Evolutionary conservation across 768 basidiomycete genomes (phyloP).

Genomic region (Agrocybe pediades): DNA sequence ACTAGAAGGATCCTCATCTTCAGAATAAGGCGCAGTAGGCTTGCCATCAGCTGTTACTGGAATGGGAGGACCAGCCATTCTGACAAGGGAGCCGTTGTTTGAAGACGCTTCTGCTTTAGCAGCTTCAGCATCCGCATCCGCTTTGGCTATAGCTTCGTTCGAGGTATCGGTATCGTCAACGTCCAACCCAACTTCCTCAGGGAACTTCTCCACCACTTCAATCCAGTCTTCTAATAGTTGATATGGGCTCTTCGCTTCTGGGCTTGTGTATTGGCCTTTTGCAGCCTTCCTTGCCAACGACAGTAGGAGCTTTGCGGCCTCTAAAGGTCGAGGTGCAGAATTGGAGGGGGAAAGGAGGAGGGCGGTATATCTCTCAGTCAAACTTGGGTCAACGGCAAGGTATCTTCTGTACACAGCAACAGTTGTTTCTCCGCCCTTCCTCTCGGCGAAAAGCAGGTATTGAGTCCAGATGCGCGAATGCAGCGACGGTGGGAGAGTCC

Average conservation of each 20-base stretch:
- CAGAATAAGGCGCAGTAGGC: slow-evolving; percentile 58
- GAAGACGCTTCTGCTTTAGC: slow-evolving; percentile 25
- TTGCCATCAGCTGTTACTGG: slow-evolving; percentile 54
- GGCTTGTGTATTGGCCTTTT: slow-evolving; percentile 79
- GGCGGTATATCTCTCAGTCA: slow-evolving; percentile 78
- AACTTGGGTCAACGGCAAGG: slow-evolving; percentile 74
- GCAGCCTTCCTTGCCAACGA: slow-evolving; percentile 83
- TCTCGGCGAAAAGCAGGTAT: slow-evolving; percentile 92
- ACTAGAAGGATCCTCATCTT: slow-evolving; percentile 82
- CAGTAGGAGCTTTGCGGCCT: slow-evolving; percentile 90
- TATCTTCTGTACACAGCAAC: slow-evolving; percentile 89
- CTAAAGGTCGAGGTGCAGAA: slow-evolving; percentile 72
- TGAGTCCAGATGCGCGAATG: slow-evolving; percentile 92
- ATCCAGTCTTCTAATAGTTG: slow-evolving; percentile 92
- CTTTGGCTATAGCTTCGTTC: slow-evolving; percentile 49
- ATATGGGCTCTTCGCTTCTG: slow-evolving; percentile 94
- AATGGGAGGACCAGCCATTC: slow-evolving; percentile 68
- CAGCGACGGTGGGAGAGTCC: slow-evolving; percentile 90
- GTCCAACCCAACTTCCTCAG: slow-evolving; percentile 92
- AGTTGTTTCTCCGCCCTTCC: slow-evolving; percentile 74
- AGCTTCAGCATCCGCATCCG: slow-evolving; percentile 45
- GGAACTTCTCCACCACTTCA: slow-evolving; percentile 84
- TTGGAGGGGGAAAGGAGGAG: slow-evolving; percentile 65
- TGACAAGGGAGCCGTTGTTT: slow-evolving; percentile 64
- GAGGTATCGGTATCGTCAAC: slow-evolving; percentile 70